A percentile compares a stretch with the other conserved stretches of the same genome.
Conservation (phyloP, 2,329 filamentous ascomycete species). For the Fusarium sp. region DNA sequence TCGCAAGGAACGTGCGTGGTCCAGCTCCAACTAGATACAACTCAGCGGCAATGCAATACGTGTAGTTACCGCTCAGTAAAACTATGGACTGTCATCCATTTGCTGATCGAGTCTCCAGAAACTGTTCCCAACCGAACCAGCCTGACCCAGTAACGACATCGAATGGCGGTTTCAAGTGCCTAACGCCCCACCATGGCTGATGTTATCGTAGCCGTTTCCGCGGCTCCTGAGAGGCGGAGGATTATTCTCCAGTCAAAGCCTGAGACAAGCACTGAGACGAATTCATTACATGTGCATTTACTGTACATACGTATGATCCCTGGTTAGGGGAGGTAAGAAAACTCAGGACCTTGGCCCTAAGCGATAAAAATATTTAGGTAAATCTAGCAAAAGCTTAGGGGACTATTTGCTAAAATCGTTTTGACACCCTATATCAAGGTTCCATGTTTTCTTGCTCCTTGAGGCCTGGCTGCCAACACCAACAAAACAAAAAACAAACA, state of each 20-base stretch:
- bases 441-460: no score
- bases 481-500: background rate
- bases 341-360: no score
- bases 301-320: background rate
- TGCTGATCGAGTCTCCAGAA: constrained; percentile 9
- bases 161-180: constrained; percentile 42
- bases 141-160: constrained; percentile 15
- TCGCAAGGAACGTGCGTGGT: background rate
- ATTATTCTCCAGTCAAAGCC: constrained; percentile 17
- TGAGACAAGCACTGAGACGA: constrained; percentile 32
- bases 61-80: background rate
- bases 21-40: background rate
- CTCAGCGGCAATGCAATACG: background rate
- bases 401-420: no score
- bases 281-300: constrained; percentile 8
- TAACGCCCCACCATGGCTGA: constrained; percentile 31
- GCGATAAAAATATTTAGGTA: no score
- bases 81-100: constrained; percentile 9
- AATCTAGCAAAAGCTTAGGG: no score
- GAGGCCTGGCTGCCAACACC: constrained; percentile 6
- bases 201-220: constrained; percentile 23
- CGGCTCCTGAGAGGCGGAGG: constrained; percentile 23
- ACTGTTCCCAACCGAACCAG: constrained; percentile 2
- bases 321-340: no score
- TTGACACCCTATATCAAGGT: no score